Evolutionary conservation across 2,329 filamentous ascomycete species (phyloP).

Genomic region (Trichoderma guizhouense): DNA sequence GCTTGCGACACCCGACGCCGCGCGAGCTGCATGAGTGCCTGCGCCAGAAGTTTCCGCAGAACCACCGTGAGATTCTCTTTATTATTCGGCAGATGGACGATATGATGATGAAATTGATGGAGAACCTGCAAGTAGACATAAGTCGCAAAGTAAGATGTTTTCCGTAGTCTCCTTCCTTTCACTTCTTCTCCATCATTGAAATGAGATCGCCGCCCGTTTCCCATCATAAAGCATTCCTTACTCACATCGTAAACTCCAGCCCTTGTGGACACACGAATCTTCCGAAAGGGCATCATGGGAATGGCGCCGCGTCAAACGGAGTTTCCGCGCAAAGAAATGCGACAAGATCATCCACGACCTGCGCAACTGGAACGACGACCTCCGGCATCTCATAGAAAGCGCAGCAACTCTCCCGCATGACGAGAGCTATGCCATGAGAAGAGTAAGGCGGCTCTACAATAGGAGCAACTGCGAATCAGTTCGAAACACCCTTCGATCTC

Average conservation of each 20-base stretch:
- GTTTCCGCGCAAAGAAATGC: constrained; percentile 10
- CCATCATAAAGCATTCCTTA: not conserved
- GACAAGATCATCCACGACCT: constrained; percentile 11
- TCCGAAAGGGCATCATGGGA: constrained; percentile 9
- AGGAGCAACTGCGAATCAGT: not conserved
- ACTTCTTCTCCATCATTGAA: too few species aligned
- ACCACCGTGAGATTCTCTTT: constrained; percentile 2
- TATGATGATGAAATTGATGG: constrained; percentile 9
- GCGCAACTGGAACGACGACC: constrained; percentile 13
- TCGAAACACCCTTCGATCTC: not conserved
- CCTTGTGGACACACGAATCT: constrained; percentile 3
- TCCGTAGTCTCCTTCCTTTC: too few species aligned
- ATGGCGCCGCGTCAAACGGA: constrained; percentile 16
- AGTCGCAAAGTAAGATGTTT: not conserved
- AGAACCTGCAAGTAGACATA: constrained; percentile 3
- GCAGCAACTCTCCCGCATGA: not conserved
- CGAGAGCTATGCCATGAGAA: not conserved
- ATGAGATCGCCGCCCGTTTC: too few species aligned
- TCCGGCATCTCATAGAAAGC: constrained; percentile 1
- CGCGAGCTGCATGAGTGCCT: constrained; percentile 9
- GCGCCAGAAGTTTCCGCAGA: not conserved
- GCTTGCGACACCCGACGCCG: constrained; percentile 4
- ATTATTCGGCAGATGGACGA: constrained; percentile 9
- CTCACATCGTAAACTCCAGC: not conserved
- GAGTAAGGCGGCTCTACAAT: not conserved